Base-by-base conservation (phyloP, 2,329 filamentous ascomycete species). In the Fusarium pseudoanthophilum region DNA sequence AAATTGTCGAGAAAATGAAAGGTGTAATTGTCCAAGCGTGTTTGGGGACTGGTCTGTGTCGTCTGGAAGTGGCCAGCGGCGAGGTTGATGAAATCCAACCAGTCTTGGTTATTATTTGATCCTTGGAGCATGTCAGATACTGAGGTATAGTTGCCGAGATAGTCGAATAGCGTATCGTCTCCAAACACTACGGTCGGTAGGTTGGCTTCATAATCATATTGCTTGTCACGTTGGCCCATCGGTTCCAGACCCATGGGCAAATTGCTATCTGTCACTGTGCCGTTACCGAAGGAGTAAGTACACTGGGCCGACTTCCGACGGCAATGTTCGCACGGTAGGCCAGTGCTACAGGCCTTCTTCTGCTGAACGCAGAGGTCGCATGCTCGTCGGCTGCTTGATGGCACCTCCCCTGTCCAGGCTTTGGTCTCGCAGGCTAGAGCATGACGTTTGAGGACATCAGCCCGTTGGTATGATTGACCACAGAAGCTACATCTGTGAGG, bases 1-100 rank as follows among this genome's bases (percentile, higher is more conserved):
- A 62, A 62, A n/a, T 64, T 51, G 5, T 64, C 60, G 6, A 64
- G 60, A 15, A 64, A 64, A 8, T 64, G 60, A 20, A 64, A 64
- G 1, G 18, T 24, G 18, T 62, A 51, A 2, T 51, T 51, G 1
- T 64, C 60, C 2, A 64, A 20, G 1, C 43, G 51, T 1, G 30
- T 36, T 18, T 20, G 57, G 4, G n/a, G 24, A 15, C 20, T 30
- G 13, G 6, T 26, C 2, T 26, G 11, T 5, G 13, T 5, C 4
- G 7, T 11, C 3, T 49, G 60, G 15, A 43, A 36, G 5, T 62
- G 37, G 0, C 42, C 56, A 2, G 60, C 20, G 2, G 60, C 36
- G 0, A 62, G 43, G 4, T 49, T 62, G 7, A 64, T 39, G 8
- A 64, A 64, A 30, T 64, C 60, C 1, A 62, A 4, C 60, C 60